Conservation (phyloP, 2,329 filamentous ascomycete species). For the Biscogniauxia marginata region DNA sequence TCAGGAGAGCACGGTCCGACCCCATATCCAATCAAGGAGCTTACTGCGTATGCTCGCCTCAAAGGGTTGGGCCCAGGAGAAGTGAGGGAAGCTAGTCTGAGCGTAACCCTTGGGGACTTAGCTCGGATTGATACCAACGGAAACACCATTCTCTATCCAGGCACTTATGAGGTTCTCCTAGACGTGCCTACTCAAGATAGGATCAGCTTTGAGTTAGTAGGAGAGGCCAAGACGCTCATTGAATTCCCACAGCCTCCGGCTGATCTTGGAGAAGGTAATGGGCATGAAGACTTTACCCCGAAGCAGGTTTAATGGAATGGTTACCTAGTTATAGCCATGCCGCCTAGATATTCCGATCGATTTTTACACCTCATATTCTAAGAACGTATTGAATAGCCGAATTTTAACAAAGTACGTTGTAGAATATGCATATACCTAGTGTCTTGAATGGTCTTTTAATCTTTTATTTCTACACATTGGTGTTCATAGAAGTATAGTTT, state of each 20-base stretch:
- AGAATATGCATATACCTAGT: too few species aligned
- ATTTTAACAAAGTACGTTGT: too few species aligned
- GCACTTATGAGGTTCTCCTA: conserved; percentile 41
- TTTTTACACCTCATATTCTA: too few species aligned
- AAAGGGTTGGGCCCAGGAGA: conserved; percentile 25
- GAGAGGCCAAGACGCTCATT: conserved; percentile 35
- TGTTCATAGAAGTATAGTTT: too few species aligned
- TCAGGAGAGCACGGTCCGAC: conserved; percentile 38
- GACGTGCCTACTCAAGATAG: conserved; percentile 38
- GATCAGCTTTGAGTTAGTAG: conserved; percentile 41
- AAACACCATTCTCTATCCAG: conserved; percentile 46
- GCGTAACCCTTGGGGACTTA: conserved; percentile 43
- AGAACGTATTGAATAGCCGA: too few species aligned
- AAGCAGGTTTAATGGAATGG: too few species aligned
- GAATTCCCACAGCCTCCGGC: conserved; percentile 32
- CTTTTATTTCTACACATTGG: too few species aligned
- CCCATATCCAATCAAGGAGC: conserved; percentile 45
- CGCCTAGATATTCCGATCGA: too few species aligned
- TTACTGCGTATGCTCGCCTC: conserved; percentile 44
- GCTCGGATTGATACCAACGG: conserved; percentile 44
- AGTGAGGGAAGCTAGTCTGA: conserved; percentile 30
- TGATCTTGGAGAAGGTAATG: conserved; percentile 26
- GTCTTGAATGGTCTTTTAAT: too few species aligned
- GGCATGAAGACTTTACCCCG: conserved; percentile 23
- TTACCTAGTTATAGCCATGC: too few species aligned